Base-by-base conservation (phyloP, 1,284 basidiomycete species). In the Sphagnurus paluster region DNA sequence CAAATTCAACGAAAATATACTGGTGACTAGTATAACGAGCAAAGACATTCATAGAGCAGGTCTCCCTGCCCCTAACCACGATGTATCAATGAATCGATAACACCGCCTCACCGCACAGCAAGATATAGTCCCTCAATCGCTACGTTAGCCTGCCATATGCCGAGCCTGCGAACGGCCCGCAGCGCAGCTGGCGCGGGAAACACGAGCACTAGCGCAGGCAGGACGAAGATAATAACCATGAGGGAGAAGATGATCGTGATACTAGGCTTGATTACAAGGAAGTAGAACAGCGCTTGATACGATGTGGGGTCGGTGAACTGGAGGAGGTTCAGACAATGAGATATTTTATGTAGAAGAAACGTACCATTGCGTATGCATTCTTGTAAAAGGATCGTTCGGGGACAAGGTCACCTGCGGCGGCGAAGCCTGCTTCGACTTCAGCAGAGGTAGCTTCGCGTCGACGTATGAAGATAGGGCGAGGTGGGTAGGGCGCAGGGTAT, bases 221-320 rank as follows among this genome's bases (percentile, higher is more conserved):
- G 68, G n/a, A 80, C 76, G 44, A 86, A 50, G 11, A 78, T 64
- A 14, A 86, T 29, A 36, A 88, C 61, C 11, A 70, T 55, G 11
- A 87, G 59, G 4, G 77, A 76, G 23, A 90, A 67, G 14, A 84
- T 66, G n/a, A 90, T 63, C 2, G 87, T 88, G 61, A 90, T 85
- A 29, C 79, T 74, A 2, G 88, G 85, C 63, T 90, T 90, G 70
- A 90, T 82, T 45, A 90, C 84, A 46, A 90, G 75, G 66, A 90
- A 90, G 63, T 90, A 90, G 70, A 90, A 90, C 4, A 90, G 72
- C 0, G 88, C 82, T 67, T 86, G 85, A 61, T 88, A 90, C 19
- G 86, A 85, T 10, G 84, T 87, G 32, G 84, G 68, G 57, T 90
- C 87, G 35, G 82, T 82, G 62, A 90, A 89, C 86, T 89, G 56